Base-by-base conservation (phyloP, 805 yeast genomes). In the Barnettozyma wickerhamii region DNA sequence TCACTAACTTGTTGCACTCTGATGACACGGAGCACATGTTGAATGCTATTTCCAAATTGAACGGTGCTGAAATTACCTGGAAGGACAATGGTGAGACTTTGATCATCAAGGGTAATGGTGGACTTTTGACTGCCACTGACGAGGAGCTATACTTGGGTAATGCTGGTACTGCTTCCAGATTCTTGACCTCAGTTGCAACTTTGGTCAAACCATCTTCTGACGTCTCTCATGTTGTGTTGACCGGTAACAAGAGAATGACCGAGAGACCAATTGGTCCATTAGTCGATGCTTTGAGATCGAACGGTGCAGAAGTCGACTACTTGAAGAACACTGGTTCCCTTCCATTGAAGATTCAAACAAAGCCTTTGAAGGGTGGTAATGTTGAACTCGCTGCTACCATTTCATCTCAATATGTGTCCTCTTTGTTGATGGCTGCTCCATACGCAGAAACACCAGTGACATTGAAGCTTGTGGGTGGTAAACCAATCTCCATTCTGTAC, bases 141-240 rank as follows among this genome's bases (percentile, higher is more conserved):
- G 77, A 80, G 38, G 84, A 80, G 47, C 69, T 93, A 42, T 93
- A 88, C 64, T 72, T 93, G 47, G 99, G 99, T 43, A 93, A 93
- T 58, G 98, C 99, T 1, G 99, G 99, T 50, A 93, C 99, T 33
- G 98, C 99, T 4, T 86, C 97, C 6, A 76, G 99, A 56, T 93
- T 93, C 62, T 74, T 93, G 58, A 86, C 97, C 3, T 78, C 96
- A 2, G 91, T 93, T 21, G 96, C 95, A 15, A 75, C 95, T n/a
- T 69, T 90, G 45, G 95, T 85, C 5, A 69, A 75, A 17, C 68
- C 79, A 21, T 56, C 72, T 13, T 56, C 60, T 3, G 59, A 53
- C 5, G 55, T 60, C 10, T 66, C 72, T 26, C 56, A 68, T 44
- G 79, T 89, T 21, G 66, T 79, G 6, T 71, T 93, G 47, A 93